Evolutionary conservation across 1,139 yeast species (phyloP).

Genomic region (Suhomyces bribrorum): DNA sequence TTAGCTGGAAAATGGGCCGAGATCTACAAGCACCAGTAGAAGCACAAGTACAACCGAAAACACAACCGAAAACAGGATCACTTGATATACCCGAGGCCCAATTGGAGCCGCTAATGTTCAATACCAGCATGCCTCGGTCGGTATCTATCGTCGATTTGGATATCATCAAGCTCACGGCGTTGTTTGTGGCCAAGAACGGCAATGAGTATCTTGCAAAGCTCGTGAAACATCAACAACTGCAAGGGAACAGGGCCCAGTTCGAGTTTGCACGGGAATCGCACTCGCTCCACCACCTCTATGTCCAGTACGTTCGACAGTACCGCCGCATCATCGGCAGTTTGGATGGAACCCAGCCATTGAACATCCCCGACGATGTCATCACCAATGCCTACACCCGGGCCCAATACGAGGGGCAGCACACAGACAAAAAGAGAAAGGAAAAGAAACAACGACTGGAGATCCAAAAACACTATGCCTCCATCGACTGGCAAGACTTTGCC

Average conservation of each 20-base stretch:
- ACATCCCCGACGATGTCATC: slow-evolving; percentile 31
- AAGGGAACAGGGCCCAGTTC: slow-evolving; percentile 55
- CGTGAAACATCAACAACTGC: slow-evolving; percentile 36
- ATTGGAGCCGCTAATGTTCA: slow-evolving; percentile 43
- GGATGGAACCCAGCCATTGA: slow-evolving; percentile 6
- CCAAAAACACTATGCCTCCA: slow-evolving; percentile 62
- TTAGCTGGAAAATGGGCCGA: slow-evolving; percentile 39
- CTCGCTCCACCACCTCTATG: slow-evolving; percentile 59
- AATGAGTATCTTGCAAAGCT: slow-evolving; percentile 41
- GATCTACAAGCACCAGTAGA: not conserved
- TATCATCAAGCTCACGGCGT: slow-evolving; percentile 71
- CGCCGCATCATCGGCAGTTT: slow-evolving; percentile 31
- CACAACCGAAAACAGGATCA: not conserved
- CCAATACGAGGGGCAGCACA: slow-evolving; percentile 45
- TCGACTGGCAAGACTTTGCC: slow-evolving; percentile 86
- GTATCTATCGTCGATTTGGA: slow-evolving; percentile 67
- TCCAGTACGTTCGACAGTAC: slow-evolving; percentile 59
- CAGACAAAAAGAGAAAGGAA: slow-evolving; percentile 28
- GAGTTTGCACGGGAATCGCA: slow-evolving; percentile 66
- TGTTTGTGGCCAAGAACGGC: slow-evolving; percentile 62
- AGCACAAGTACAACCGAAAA: not conserved
- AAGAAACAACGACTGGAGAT: slow-evolving; percentile 35
- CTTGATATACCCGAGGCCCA: not conserved
- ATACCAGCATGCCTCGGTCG: slow-evolving; percentile 47
- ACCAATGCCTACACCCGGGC: slow-evolving; percentile 60